Base-by-base conservation (phyloP, 2,329 filamentous ascomycete genomes). In the Ophidiomyces ophidiicola region DNA sequence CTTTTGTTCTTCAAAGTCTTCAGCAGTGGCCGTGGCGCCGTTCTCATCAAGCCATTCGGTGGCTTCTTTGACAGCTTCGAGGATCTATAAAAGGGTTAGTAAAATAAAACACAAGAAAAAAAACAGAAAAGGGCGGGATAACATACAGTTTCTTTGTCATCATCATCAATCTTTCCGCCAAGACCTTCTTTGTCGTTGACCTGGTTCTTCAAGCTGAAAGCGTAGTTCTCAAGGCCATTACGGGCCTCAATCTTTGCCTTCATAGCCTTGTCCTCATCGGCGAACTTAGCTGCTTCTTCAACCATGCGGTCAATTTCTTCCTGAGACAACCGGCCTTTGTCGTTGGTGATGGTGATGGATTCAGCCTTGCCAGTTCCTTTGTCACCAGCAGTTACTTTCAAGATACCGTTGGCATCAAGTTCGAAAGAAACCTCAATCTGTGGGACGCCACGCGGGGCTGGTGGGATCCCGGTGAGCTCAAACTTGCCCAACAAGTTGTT, bases 241-340 rank as follows among this genome's bases (percentile, higher is more conserved):
- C 88, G 82, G 54, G 87, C 81, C 72, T 94, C 87, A 54, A 98
- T 94, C 70, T 87, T 87, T 71, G 90, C 84, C 61, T 86, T 85
- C 58, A 84, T 92, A 48, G 87, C 87, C 78, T 96, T 96, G 73
- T 98, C 90, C 70, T 96, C 90, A 66, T 98, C 90, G 59, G 90
- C 90, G 63, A 87, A 96, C 71, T 94, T 84, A 78, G 96, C 90
- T 46, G 90, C 90, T 69, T 98, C 90, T 53, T 81, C 79, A 49
- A 98, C 86, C 90, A 98, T 98, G 66, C 90, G 90, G 66, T 96
- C 88, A 54, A 98, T 98, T 67, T 98, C 90, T 53, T 98, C 90
- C 58, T 82, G 81, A 55, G 82, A 86, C 37, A 98, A 80, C 63
- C 90, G 88, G 52, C 90, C 90, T 80, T 96, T 96, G 71, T 98